phyloP scores from a whole-genome alignment of 306 rosid species.

The Prunus mume region DNA sequence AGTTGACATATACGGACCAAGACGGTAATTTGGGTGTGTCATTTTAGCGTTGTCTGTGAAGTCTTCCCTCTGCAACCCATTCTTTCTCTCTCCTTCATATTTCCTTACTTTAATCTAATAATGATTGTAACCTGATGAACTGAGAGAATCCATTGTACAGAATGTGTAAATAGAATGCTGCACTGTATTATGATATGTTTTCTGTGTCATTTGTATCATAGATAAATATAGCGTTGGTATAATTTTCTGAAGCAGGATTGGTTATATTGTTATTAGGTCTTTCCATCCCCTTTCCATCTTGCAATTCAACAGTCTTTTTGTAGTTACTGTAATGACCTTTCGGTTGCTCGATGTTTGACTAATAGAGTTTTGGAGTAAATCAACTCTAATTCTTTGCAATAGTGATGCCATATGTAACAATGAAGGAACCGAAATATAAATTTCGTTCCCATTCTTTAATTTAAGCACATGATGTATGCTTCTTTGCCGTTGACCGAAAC shows the following conservation, averaged over 20 bases:
- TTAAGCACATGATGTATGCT: no score
- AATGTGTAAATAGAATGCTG: constrained; percentile 65
- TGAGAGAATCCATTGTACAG: constrained; percentile 60
- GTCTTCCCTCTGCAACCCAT: constrained; percentile 24
- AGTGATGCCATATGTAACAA: no score
- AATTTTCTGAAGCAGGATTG: not conserved
- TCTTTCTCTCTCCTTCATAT: constrained; percentile 11
- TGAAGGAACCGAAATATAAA: no score
- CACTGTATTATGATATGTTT: constrained; percentile 13
- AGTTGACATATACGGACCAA: constrained; percentile 30
- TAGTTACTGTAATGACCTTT: no score
- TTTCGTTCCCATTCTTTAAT: no score
- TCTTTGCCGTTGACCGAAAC: no score
- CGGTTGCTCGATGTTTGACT: no score
- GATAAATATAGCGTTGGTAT: not conserved
- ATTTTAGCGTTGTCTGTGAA: constrained; percentile 30
- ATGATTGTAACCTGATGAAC: constrained; percentile 35
- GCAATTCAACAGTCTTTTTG: no score
- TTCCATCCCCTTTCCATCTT: no score
- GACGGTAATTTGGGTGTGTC: constrained; percentile 44
- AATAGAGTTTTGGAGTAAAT: no score
- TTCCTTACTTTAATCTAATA: constrained; percentile 45
- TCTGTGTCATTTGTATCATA: not conserved
- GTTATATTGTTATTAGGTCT: no score
- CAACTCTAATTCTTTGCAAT: no score